Evolutionary conservation across 768 basidiomycete species (phyloP).

Genomic region (Lentinula raphanica): DNA sequence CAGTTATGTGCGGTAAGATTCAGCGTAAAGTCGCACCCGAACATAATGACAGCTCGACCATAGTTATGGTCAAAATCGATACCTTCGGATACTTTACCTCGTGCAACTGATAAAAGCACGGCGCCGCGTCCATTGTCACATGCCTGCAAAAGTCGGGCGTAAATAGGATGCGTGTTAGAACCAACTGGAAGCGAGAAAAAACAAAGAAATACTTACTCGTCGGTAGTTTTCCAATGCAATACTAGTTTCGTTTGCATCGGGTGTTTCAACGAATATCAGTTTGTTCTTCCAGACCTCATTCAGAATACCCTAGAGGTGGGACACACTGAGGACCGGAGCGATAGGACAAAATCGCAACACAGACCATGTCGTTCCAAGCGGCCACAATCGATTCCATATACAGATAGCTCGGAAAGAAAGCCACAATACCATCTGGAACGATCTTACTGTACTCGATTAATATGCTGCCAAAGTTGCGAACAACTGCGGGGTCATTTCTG

Average conservation of each 20-base stretch:
- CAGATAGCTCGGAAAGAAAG: constrained; percentile 98
- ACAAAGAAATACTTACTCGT: constrained; percentile 45
- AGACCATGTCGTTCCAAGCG: constrained; percentile 99
- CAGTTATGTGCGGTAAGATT: constrained; percentile 5
- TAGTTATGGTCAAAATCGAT: constrained; percentile 99
- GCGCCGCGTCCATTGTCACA: constrained; percentile 98
- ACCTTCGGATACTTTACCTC: constrained; percentile 99
- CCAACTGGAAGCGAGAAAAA: too few species aligned
- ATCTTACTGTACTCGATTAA: constrained; percentile 97
- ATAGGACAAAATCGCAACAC: constrained; percentile 23
- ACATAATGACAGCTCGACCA: constrained; percentile 98
- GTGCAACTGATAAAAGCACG: constrained; percentile 91
- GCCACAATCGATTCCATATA: constrained; percentile 99
- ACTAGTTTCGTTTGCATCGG: constrained; percentile 97
- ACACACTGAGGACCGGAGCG: neutral
- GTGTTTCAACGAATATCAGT: constrained; percentile 98
- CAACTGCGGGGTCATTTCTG: constrained; percentile 97
- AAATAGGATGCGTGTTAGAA: too few species aligned
- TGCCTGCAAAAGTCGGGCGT: constrained; percentile 47
- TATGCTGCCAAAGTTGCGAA: constrained; percentile 97
- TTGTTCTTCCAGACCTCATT: constrained; percentile 99
- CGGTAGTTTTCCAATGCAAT: constrained; percentile 97
- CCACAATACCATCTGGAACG: constrained; percentile 97
- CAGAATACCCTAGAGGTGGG: constrained; percentile 72
- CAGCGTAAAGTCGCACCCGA: constrained; percentile 58